Percentiles rank a stretch among this genome's conserved stretches.
These are phyloP conservation scores for Persicaria maculosa DNA, from an alignment of 148 eudicot species.

Conservation along the genomic window DNA sequence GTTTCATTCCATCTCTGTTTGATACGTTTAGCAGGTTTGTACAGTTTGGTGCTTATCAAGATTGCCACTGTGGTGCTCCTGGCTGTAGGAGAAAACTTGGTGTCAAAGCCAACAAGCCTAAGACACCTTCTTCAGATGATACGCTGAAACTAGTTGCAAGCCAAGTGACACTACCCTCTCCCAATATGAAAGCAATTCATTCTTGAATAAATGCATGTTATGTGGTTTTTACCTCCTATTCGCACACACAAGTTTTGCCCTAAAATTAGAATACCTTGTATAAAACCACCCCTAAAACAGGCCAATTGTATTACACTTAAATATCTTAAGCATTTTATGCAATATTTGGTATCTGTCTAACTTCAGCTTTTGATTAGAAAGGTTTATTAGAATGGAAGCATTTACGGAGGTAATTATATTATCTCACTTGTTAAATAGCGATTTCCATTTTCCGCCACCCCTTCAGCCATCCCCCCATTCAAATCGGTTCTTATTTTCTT, in stretches of 20 bases:
- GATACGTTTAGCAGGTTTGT: slow-evolving; percentile 87
- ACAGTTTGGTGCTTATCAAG: slow-evolving; percentile 99
- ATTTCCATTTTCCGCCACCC: no score
- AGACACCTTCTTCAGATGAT: slow-evolving; percentile 71
- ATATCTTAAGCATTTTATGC: not conserved
- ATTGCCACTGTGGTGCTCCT: slow-evolving; percentile 87
- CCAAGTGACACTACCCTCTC: slow-evolving; percentile 64
- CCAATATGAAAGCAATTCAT: slow-evolving; percentile 36
- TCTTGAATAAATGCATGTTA: slow-evolving; percentile 35
- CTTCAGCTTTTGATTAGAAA: slow-evolving; percentile 19
- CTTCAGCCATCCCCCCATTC: no score
- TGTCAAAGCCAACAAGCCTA: slow-evolving; percentile 77
- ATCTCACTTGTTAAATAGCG: no score
- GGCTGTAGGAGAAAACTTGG: slow-evolving; percentile 91
- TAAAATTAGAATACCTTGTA: not conserved
- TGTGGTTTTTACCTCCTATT: slow-evolving; percentile 1
- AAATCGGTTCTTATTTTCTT: no score
- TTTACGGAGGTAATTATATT: no score
- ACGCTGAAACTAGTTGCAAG: slow-evolving; percentile 74
- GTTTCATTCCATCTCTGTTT: no score
- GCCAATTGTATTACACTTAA: not conserved
- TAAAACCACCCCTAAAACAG: not conserved
- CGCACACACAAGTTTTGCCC: not conserved
- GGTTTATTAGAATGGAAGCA: no score
- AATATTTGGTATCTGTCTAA: slow-evolving; percentile 21